Evolutionary conservation across 2,329 filamentous ascomycete species (phyloP).

Genomic region (Aspergillus luchuensis): DNA sequence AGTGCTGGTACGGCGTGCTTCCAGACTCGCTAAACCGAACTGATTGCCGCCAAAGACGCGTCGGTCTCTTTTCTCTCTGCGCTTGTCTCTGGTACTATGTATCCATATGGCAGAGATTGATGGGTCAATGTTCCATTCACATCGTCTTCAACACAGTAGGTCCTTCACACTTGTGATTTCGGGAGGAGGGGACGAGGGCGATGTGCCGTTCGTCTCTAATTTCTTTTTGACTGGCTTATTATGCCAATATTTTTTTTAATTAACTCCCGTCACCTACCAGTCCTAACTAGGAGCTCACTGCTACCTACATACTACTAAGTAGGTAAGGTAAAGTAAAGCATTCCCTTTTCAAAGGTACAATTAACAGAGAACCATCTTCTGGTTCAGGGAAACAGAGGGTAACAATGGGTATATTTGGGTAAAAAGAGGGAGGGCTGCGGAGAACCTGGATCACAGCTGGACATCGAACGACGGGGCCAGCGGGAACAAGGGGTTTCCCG

Average conservation of each 20-base stretch:
- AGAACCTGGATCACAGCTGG: slow-evolving; percentile 5
- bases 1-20: slow-evolving; percentile 5
- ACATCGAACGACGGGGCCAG: slow-evolving; percentile 28
- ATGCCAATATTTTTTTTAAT: too few relatives aligned
- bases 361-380: too few relatives aligned
- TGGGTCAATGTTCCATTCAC: background rate
- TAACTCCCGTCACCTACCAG: too few relatives aligned
- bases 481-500: slow-evolving; percentile 23
- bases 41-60: slow-evolving; percentile 18
- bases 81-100: slow-evolving; percentile 8
- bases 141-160: background rate
- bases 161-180: too few relatives aligned
- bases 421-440: background rate
- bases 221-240: too few relatives aligned
- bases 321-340: too few relatives aligned
- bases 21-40: slow-evolving; percentile 11
- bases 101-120: background rate
- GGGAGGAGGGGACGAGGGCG: too few relatives aligned
- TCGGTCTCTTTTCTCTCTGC: slow-evolving; percentile 12
- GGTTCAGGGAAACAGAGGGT: background rate
- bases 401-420: background rate
- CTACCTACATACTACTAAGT: too few relatives aligned
- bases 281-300: too few relatives aligned
- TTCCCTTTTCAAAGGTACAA: too few relatives aligned
- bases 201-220: too few relatives aligned